phyloP scores from a whole-genome alignment of 2,329 filamentous ascomycete species.

The Cercospora nicotianae region DNA sequence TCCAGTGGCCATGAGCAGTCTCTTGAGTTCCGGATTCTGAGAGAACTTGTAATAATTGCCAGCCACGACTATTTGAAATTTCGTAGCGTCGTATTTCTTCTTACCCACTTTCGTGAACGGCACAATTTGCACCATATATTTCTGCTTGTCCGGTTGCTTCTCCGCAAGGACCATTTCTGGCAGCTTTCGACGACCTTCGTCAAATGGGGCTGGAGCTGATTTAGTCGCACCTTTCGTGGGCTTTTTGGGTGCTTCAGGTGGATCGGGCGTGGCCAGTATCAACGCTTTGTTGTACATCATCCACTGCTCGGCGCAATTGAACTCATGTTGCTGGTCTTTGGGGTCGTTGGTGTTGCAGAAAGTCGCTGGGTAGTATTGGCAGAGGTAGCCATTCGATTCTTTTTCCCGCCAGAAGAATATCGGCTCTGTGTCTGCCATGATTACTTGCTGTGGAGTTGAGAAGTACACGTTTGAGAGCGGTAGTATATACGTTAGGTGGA shows the following conservation, averaged over 20 bases:
- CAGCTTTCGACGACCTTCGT: conserved; percentile 35
- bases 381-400: conserved; percentile 57
- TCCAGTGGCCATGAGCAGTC: conserved; percentile 43
- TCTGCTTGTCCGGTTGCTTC: conserved; percentile 50
- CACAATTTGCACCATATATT: conserved; percentile 57
- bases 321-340: conserved; percentile 24
- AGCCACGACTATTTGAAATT: conserved; percentile 52
- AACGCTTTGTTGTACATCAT: conserved; percentile 50
- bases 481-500: background rate
- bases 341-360: conserved; percentile 45
- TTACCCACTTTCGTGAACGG: conserved; percentile 51
- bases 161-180: conserved; percentile 52
- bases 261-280: background rate
- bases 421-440: conserved; percentile 16
- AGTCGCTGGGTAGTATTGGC: conserved; percentile 59
- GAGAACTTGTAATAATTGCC: conserved; percentile 63
- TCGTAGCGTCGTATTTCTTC: background rate
- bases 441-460: background rate
- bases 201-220: background rate
- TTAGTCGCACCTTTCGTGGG: background rate
- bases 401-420: conserved; percentile 43
- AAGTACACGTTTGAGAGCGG: background rate
- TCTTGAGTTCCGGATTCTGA: conserved; percentile 43
- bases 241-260: background rate
- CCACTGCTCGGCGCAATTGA: conserved; percentile 48